A percentile compares a stretch with the other conserved stretches of the same genome.
Evolutionary conservation across 1,284 basidiomycete genomes (phyloP).

Genomic region (Rhodotorula sp.): DNA sequence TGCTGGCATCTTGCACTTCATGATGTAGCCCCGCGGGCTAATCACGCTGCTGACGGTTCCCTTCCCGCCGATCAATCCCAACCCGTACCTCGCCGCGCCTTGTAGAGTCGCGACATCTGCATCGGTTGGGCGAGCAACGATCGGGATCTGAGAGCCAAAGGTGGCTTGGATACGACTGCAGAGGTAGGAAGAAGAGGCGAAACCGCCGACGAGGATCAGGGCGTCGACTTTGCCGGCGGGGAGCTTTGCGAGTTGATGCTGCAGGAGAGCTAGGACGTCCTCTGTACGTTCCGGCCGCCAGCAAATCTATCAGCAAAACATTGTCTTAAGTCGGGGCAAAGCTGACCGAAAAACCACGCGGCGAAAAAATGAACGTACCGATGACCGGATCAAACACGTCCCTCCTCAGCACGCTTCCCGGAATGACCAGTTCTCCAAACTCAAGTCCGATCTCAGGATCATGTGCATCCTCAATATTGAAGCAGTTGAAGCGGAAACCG

Average conservation of each 20-base stretch:
- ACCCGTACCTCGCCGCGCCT: conserved; percentile 75
- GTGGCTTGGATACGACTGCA: conserved; percentile 67
- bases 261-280: conserved; percentile 70
- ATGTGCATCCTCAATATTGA: conserved; percentile 49
- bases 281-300: conserved; percentile 8
- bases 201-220: conserved; percentile 76
- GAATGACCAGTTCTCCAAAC: conserved; percentile 74
- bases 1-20: conserved; percentile 82
- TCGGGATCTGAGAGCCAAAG: conserved; percentile 62
- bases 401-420: conserved; percentile 67
- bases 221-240: conserved; percentile 67
- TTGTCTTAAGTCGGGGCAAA: no score
- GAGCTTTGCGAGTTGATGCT: conserved; percentile 62
- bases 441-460: conserved; percentile 69
- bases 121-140: conserved; percentile 72
- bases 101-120: conserved; percentile 77
- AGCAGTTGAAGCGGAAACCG: conserved; percentile 65
- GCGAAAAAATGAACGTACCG: conserved; percentile 39
- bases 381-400: conserved; percentile 76
- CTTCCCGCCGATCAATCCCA: conserved; percentile 57
- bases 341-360: no score
- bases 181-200: conserved; percentile 75
- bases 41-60: conserved; percentile 72
- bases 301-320: no score
- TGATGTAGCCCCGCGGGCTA: conserved; percentile 72